Conservation (phyloP, 306 rosid species). For the Sechiopsis laciniata region DNA sequence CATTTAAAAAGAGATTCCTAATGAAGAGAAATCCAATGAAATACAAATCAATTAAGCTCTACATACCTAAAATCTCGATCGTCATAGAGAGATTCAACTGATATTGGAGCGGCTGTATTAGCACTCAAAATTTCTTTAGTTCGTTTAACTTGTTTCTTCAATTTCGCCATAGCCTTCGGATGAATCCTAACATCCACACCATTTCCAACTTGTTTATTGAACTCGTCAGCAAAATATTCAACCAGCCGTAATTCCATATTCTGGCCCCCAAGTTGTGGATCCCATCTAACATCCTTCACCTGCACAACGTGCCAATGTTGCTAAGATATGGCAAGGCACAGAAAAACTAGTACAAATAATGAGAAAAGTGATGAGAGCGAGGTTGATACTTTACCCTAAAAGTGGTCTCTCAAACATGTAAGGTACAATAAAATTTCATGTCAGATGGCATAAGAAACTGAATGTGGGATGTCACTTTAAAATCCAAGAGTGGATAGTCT, state of each 20-base stretch:
- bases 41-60: background rate
- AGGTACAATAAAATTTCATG: constrained; percentile 6
- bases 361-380: background rate
- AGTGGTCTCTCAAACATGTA: background rate
- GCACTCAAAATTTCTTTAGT: constrained; percentile 97
- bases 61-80: constrained; percentile 83
- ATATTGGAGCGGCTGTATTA: constrained; percentile 85
- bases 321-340: constrained; percentile 14
- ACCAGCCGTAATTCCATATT: constrained; percentile 76
- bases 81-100: constrained; percentile 84
- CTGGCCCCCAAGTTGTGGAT: constrained; percentile 89
- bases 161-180: constrained; percentile 93
- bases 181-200: constrained; percentile 79
- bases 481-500: background rate
- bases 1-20: background rate
- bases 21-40: background rate
- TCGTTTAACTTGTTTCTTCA: constrained; percentile 95
- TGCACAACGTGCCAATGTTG: constrained; percentile 31
- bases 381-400: background rate
- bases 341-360: background rate
- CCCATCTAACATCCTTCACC: constrained; percentile 98
- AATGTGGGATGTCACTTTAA: background rate
- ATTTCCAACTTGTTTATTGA: constrained; percentile 77
- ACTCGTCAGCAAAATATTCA: constrained; percentile 82
- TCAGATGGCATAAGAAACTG: background rate